These are phyloP conservation scores for Phalaenopsis aphrodite DNA, from an alignment of 106 monocot species.

Conservation along the genomic window DNA sequence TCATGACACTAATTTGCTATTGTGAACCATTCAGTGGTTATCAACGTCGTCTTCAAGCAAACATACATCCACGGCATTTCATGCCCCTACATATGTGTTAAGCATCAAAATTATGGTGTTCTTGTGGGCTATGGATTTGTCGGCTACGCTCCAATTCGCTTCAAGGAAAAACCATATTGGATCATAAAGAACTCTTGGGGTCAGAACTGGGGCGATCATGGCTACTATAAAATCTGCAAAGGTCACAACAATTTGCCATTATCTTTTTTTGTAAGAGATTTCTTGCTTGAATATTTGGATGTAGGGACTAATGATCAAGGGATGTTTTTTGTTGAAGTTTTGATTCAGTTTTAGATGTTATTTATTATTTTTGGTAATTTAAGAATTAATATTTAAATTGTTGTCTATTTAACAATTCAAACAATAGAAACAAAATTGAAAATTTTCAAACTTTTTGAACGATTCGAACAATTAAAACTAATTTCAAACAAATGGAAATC, in stretches of 20 bases:
- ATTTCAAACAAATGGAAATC: no score
- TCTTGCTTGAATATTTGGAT: no score
- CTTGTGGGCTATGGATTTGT: slow-evolving; percentile 82
- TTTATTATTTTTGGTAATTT: no score
- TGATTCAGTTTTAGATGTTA: no score
- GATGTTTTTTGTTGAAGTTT: no score
- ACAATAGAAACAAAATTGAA: no score
- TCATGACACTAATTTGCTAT: neutral
- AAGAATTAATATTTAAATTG: no score
- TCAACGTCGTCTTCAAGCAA: slow-evolving; percentile 84
- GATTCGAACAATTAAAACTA: no score
- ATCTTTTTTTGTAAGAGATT: no score
- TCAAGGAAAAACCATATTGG: slow-evolving; percentile 90
- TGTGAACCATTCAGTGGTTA: slow-evolving; percentile 53
- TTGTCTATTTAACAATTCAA: no score
- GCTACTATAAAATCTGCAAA: slow-evolving; percentile 90
- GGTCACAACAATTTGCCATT: slow-evolving; percentile 34
- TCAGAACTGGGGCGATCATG: slow-evolving; percentile 77
- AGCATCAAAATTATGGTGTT: slow-evolving; percentile 70
- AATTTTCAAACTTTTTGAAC: no score
- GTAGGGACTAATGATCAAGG: no score
- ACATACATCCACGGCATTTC: slow-evolving; percentile 85
- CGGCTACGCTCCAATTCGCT: slow-evolving; percentile 71
- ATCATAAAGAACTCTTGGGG: slow-evolving; percentile 99
- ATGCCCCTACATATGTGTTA: slow-evolving; percentile 81